Conservation (phyloP, 441 rosid species). For the Breynia disticha region DNA sequence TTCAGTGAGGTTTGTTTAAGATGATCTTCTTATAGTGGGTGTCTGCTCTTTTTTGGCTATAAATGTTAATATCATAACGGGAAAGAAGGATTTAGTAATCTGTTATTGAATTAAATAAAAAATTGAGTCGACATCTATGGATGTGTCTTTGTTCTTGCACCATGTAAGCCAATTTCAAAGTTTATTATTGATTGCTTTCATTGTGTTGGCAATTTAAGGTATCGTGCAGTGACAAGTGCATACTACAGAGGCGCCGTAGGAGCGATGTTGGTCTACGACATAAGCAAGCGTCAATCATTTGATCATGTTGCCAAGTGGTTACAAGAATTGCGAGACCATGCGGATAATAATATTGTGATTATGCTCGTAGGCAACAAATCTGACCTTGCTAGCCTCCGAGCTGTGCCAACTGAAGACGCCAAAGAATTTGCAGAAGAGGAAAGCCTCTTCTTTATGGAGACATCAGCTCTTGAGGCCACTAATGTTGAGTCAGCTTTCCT, state of each 20-base stretch:
- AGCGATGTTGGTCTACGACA: conserved; percentile 56
- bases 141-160: background rate
- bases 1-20: too few species aligned
- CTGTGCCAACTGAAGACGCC: conserved; percentile 49
- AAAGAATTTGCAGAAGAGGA: conserved; percentile 47
- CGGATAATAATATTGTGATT: conserved; percentile 42
- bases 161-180: background rate
- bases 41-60: too few species aligned
- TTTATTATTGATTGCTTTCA: background rate
- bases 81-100: too few species aligned
- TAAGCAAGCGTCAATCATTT: conserved; percentile 41
- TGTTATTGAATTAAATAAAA: too few species aligned
- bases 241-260: conserved; percentile 59
- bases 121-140: too few species aligned
- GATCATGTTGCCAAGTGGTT: conserved; percentile 51
- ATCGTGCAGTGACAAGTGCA: conserved; percentile 57
- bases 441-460: conserved; percentile 47
- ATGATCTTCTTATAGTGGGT: too few species aligned
- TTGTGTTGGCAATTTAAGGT: conserved; percentile 25
- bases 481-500: conserved; percentile 53
- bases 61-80: too few species aligned
- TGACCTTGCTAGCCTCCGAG: conserved; percentile 37
- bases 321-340: conserved; percentile 47
- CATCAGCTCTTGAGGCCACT: conserved; percentile 51
- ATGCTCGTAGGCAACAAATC: conserved; percentile 56